These are phyloP conservation scores for Recurvomyces mirabilis DNA, from an alignment of 495 filamentous ascomycete species.

Conservation along the genomic window DNA sequence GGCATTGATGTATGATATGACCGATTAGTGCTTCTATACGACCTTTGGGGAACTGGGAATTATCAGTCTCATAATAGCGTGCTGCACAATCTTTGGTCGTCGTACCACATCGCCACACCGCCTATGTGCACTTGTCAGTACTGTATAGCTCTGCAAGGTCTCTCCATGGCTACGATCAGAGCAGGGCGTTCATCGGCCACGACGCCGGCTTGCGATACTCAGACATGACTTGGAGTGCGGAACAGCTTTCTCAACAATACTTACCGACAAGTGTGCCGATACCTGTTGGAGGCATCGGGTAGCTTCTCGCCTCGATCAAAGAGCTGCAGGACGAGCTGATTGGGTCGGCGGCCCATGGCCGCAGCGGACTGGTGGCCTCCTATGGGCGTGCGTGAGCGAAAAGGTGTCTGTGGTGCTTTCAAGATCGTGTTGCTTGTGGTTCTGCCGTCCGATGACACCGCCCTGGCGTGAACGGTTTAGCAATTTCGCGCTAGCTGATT, in stretches of 20 bases:
- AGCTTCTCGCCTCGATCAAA: slow-evolving; percentile 74
- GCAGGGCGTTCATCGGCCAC: no score
- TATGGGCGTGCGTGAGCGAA: no score
- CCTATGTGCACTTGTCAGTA: no score
- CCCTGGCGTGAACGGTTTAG: no score
- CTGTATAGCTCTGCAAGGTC: no score
- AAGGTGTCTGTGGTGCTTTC: no score
- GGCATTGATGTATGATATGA: slow-evolving; percentile 74
- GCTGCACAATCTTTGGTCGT: background rate
- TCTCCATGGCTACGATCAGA: no score
- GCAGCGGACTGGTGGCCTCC: background rate
- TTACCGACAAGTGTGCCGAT: slow-evolving; percentile 74
- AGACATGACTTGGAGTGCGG: slow-evolving; percentile 29
- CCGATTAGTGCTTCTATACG: slow-evolving; percentile 65
- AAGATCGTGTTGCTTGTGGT: background rate
- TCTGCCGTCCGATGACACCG: background rate
- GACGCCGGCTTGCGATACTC: no score
- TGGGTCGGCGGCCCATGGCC: slow-evolving; percentile 67
- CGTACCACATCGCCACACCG: no score
- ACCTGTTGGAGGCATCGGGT: slow-evolving; percentile 74
- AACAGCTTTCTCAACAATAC: slow-evolving; percentile 54
- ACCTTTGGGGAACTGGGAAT: slow-evolving; percentile 60
- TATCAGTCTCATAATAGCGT: slow-evolving; percentile 9
- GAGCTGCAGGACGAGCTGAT: slow-evolving; percentile 70
- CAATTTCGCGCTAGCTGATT: no score